Percentiles rank a stretch among this genome's conserved stretches.
Evolutionary conservation across 768 basidiomycete species (phyloP).

Genomic region (Asterophora lycoperdoides): DNA sequence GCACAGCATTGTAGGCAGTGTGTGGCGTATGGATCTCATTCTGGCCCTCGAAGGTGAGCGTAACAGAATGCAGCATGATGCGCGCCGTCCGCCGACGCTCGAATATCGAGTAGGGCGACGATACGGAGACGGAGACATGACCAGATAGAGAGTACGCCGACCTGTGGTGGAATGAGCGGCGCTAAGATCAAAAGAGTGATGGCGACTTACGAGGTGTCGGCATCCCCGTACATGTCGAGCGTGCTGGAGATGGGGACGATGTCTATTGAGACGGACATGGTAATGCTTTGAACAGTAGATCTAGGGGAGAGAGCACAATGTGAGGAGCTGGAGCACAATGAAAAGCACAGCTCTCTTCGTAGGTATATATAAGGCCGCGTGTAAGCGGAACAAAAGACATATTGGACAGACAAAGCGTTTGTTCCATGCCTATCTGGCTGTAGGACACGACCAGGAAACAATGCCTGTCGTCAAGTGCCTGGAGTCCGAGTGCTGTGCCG

Average conservation of each 20-base stretch:
- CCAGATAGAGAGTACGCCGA: conserved; percentile 87
- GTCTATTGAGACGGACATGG: conserved; percentile 64
- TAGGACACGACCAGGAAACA: background rate
- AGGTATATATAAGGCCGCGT: conserved; percentile 17
- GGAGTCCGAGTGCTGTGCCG: background rate
- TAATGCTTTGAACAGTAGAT: conserved; percentile 16
- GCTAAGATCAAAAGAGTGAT: background rate
- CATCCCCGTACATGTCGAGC: conserved; percentile 68
- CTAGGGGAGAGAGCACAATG: conserved; percentile 15
- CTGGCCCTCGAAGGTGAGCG: conserved; percentile 82
- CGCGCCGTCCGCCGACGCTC: conserved; percentile 46
- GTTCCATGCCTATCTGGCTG: background rate
- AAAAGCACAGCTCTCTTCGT: conserved; percentile 14
- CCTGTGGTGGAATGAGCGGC: conserved; percentile 34
- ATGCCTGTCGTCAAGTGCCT: conserved; percentile 6
- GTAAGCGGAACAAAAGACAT: conserved; percentile 19
- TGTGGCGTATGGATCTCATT: conserved; percentile 63
- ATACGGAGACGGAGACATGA: conserved; percentile 62
- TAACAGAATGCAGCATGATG: conserved; percentile 63
- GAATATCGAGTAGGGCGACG: conserved; percentile 54
- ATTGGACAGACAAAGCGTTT: conserved; percentile 16
- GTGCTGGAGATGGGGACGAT: conserved; percentile 55
- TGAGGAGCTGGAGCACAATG: conserved; percentile 17
- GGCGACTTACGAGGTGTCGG: conserved; percentile 54
- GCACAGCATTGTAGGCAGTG: conserved; percentile 63